phyloP scores from a whole-genome alignment of 441 rosid genomes.

The Erodium texanum region DNA sequence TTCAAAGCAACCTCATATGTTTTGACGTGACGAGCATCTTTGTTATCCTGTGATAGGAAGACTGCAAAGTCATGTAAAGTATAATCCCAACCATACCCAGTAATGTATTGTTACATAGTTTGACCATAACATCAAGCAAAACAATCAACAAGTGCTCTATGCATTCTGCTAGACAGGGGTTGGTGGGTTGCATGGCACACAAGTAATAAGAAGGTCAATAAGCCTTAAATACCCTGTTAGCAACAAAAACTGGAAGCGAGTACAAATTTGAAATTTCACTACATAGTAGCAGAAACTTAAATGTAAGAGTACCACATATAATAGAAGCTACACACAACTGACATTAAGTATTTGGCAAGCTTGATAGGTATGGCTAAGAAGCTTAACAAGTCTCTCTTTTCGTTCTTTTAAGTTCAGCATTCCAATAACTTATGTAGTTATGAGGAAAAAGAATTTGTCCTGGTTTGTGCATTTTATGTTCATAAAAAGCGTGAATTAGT shows the following conservation, averaged over 20 bases:
- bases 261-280: not conserved
- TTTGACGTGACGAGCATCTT: conserved; percentile 94
- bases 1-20: conserved; percentile 92
- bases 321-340: too few relatives aligned
- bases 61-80: conserved; percentile 3
- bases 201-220: not conserved
- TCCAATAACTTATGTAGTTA: not conserved
- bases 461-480: not conserved
- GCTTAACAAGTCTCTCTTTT: not conserved
- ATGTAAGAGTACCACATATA: too few relatives aligned
- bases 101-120: not conserved
- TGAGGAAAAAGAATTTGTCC: not conserved
- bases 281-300: too few relatives aligned
- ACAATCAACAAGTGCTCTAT: not conserved
- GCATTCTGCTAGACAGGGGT: not conserved
- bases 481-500: not conserved
- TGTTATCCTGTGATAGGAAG: conserved; percentile 59
- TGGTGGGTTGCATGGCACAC: not conserved
- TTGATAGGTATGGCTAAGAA: too few relatives aligned
- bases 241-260: not conserved
- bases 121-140: not conserved
- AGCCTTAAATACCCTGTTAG: not conserved
- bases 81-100: not conserved
- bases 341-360: too few relatives aligned
- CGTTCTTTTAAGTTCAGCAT: not conserved